Conservation (phyloP, 2,329 filamentous ascomycete genomes). For the Aureobasidium sp. region DNA sequence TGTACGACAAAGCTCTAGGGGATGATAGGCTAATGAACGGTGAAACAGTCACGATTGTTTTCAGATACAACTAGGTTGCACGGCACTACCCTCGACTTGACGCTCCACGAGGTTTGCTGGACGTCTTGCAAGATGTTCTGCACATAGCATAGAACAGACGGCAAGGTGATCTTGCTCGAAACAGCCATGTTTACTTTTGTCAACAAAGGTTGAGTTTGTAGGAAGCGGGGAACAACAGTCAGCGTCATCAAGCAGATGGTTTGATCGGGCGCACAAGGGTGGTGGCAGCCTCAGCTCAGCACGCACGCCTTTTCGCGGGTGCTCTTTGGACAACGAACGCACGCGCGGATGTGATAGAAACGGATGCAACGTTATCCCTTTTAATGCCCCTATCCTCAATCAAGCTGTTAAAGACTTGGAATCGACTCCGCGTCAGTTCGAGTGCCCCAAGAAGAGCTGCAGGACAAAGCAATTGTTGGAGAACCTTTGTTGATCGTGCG, state of each 20-base stretch:
- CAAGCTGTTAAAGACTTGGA: conserved; percentile 3
- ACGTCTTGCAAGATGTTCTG: not conserved
- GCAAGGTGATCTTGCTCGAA: not conserved
- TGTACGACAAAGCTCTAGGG: not conserved
- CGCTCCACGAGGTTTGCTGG: not conserved
- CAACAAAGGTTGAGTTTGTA: conserved; percentile 6
- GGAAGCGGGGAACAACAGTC: conserved; percentile 11
- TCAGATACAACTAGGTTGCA: not conserved
- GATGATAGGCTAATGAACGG: conserved; percentile 1
- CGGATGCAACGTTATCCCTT: conserved; percentile 6
- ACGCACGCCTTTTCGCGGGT: conserved; percentile 5
- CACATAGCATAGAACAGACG: not conserved
- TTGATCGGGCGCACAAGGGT: conserved; percentile 3
- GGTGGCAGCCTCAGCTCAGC: not conserved
- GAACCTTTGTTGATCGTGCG: conserved; percentile 3
- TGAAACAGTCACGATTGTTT: conserved; percentile 6
- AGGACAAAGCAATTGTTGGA: conserved; percentile 5
- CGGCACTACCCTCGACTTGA: not conserved
- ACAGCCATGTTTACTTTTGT: conserved; percentile 8
- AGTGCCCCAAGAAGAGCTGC: not conserved
- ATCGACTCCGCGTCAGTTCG: not conserved
- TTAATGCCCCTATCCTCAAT: conserved; percentile 2
- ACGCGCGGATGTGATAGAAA: conserved; percentile 5
- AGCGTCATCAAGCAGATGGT: conserved; percentile 8
- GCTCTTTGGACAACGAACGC: not conserved